Evolutionary conservation across 352 stramenopile species (phyloP), one percentile per base, ranked within the genome.

Genomic region (Elongisporangium anandrum): DNA sequence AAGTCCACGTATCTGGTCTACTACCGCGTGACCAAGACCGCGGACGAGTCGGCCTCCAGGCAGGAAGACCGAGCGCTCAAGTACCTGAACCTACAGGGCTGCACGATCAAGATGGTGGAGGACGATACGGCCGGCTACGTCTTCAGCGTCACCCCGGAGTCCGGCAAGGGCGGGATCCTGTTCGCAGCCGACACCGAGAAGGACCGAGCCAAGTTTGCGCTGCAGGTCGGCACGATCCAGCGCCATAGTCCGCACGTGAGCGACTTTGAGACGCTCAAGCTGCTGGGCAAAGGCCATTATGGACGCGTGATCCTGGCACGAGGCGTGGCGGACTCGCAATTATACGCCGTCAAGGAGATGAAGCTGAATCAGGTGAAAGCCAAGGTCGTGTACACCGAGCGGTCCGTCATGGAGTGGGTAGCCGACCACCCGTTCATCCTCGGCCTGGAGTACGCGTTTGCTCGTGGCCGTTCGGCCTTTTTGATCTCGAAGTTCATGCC

Each of bases 401-500:
- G 86, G 41, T 75, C 75, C 19, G 77, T 88, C 22, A 94, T 95
- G 86, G 84, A 95, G 65, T 94, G 84, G 86, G 71, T 85, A 3
- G 82, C 77, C 29, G 71, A 92, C 26, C 86, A 99, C 68, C 95
- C 96, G 50, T 99, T 99, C 68, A 94, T 99, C 54, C 92, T 99
- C 66, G 96, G 94, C 38, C 75, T 99, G n/a, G 94, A 99, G 69
- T 99, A 90, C 69, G 95, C 96, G 1, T 96, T 99, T 56, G 96
- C 98, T 55, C 94, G 88, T 16, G 79, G 92, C 50, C 96, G 98
- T 51, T 99, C 98, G 47, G 81, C 99, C 5, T 99, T 98, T 66
- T 73, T 99, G 22, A 92, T 99, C 21, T 96, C 98, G 22, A 97
- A 99, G 72, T 99, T 99, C 69, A 98, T 98, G 86, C 85, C 95